These are phyloP conservation scores for Sporothrix phasma DNA, from an alignment of 2,329 filamentous ascomycete genomes.

Conservation along the genomic window DNA sequence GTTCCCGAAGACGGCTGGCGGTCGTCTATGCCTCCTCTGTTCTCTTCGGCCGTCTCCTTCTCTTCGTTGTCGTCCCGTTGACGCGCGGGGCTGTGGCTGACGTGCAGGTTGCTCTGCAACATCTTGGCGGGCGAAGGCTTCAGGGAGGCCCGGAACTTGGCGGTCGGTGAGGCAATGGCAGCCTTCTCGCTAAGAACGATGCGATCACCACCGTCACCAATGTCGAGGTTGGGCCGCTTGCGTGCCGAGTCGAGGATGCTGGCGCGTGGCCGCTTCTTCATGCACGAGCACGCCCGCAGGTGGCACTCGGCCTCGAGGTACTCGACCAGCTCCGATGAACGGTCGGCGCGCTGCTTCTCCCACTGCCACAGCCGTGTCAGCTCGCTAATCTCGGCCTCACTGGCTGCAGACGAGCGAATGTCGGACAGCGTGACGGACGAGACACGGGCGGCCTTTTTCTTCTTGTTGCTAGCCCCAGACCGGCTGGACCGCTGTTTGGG, in stretches of 20 bases:
- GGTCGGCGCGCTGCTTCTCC: constrained; percentile 53
- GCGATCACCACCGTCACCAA: constrained; percentile 34
- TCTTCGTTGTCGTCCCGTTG: not conserved
- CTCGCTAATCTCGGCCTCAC: constrained; percentile 50
- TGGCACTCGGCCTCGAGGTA: constrained; percentile 68
- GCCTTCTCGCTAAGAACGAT: constrained; percentile 33
- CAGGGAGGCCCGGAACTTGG: constrained; percentile 21
- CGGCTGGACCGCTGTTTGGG: constrained; percentile 39
- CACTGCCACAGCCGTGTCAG: constrained; percentile 43
- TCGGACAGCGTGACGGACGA: constrained; percentile 38
- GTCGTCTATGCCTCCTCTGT: not conserved
- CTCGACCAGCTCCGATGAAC: constrained; percentile 62
- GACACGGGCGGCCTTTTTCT: constrained; percentile 30
- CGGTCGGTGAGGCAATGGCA: constrained; percentile 16
- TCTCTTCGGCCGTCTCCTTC: too few relatives aligned
- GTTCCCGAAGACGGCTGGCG: not conserved
- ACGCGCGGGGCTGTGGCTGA: constrained; percentile 7
- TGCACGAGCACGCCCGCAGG: constrained; percentile 56
- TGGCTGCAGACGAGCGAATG: constrained; percentile 44
- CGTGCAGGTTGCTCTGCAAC: constrained; percentile 25
- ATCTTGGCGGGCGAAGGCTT: constrained; percentile 29
- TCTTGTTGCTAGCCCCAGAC: constrained; percentile 31
- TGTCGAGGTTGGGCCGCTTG: constrained; percentile 29
- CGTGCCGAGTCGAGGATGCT: constrained; percentile 25
- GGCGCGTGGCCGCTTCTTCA: constrained; percentile 30